A percentile compares a stretch with the other conserved stretches of the same genome.
phyloP scores from a whole-genome alignment of 768 basidiomycete genomes.

The Termitomyces eurrhizus region DNA sequence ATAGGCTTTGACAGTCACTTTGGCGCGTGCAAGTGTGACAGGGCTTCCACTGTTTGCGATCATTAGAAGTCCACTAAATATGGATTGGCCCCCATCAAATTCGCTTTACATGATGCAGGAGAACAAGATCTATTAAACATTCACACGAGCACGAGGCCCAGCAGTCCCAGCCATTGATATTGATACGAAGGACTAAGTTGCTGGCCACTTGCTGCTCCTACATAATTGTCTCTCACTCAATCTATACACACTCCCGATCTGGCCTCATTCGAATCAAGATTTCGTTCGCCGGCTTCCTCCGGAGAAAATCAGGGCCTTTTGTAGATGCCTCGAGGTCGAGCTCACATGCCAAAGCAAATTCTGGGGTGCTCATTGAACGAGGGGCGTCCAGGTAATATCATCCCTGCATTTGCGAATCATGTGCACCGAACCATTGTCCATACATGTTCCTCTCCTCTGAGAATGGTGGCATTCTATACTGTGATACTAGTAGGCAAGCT shows the following conservation, averaged over 20 bases:
- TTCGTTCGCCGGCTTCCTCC: conserved; percentile 27
- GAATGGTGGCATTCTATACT: not conserved
- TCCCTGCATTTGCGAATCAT: conserved; percentile 20
- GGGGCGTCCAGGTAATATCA: conserved; percentile 16
- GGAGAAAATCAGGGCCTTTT: conserved; percentile 22
- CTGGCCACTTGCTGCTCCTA: conserved; percentile 6
- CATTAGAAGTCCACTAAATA: conserved; percentile 18
- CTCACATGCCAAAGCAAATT: conserved; percentile 22
- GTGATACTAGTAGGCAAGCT: not conserved
- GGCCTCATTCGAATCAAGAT: conserved; percentile 18
- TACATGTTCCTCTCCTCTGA: not conserved
- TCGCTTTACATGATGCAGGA: conserved; percentile 15
- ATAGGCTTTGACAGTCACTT: conserved; percentile 20
- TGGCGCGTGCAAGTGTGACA: conserved; percentile 28
- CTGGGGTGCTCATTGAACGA: conserved; percentile 29
- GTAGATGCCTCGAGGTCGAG: conserved; percentile 26
- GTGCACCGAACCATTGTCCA: conserved; percentile 10
- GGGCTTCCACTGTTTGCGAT: conserved; percentile 25
- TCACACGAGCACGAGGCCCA: conserved; percentile 14
- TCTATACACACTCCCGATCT: conserved; percentile 16
- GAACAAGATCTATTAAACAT: conserved; percentile 17
- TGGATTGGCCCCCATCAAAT: conserved; percentile 27
- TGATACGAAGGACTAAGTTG: conserved; percentile 2
- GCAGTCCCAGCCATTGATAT: conserved; percentile 9
- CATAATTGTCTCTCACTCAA: conserved; percentile 5